These are phyloP conservation scores for Penicillium herquei DNA, from an alignment of 495 filamentous ascomycete species.

Conservation along the genomic window DNA sequence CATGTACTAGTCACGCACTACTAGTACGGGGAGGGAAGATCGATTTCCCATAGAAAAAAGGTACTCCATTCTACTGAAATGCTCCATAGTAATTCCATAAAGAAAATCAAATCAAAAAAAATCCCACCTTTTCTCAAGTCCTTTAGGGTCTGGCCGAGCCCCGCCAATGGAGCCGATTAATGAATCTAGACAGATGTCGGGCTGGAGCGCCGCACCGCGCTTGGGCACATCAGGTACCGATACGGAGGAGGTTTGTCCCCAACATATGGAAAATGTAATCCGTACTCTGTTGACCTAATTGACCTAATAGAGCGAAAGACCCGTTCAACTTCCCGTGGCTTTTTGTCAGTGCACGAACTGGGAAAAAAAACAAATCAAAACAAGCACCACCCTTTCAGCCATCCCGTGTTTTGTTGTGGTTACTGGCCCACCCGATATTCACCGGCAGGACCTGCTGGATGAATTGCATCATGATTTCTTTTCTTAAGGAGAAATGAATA, in stretches of 20 bases:
- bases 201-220: conserved; percentile 4
- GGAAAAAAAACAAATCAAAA: conserved; percentile 11
- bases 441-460: conserved; percentile 15
- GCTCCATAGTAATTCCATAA: background rate
- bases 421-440: conserved; percentile 19
- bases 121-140: background rate
- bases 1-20: background rate
- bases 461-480: conserved; percentile 8
- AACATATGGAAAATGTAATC: background rate
- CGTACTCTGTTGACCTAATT: too few relatives aligned
- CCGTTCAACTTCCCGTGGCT: conserved; percentile 2
- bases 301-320: background rate
- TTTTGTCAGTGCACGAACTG: conserved; percentile 8
- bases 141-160: conserved; percentile 4
- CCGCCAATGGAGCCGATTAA: background rate
- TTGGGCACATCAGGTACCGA: background rate
- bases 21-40: background rate
- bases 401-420: conserved; percentile 16
- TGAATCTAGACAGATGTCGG: conserved; percentile 3
- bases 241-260: background rate
- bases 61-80: background rate
- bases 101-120: background rate
- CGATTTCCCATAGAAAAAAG: background rate
- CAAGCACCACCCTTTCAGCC: conserved; percentile 16
- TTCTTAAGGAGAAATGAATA: background rate